Percentiles rank a stretch among this genome's conserved stretches.
Conservation (phyloP, 345 rosid species). For the Populus simonii region DNA sequence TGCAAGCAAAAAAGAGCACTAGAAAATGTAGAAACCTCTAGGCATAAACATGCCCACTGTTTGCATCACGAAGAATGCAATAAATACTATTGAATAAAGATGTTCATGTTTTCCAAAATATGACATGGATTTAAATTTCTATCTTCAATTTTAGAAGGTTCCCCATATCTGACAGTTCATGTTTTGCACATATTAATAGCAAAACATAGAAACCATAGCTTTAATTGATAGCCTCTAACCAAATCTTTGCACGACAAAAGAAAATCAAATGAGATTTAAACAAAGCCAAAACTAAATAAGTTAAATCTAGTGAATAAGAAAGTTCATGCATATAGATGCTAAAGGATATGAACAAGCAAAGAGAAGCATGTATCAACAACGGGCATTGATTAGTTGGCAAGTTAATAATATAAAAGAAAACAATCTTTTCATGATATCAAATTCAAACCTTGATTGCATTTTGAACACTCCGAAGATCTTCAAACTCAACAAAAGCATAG, state of each 20-base stretch:
- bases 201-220: not conserved
- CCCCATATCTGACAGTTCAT: not conserved
- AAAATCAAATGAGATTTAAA: no score
- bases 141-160: not conserved
- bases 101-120: not conserved
- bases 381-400: no score
- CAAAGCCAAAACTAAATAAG: not conserved
- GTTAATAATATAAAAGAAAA: not conserved
- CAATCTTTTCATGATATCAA: not conserved
- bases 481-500: slow-evolving; percentile 96
- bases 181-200: not conserved
- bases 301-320: not conserved
- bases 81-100: not conserved
- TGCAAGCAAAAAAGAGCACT: not conserved
- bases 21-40: not conserved
- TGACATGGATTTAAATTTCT: not conserved
- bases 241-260: not conserved
- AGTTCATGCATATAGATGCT: not conserved
- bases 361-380: not conserved
- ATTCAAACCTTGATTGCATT: slow-evolving; percentile 79
- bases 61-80: not conserved
- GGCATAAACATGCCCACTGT: not conserved
- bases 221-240: not conserved
- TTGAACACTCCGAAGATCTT: slow-evolving; percentile 77
- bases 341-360: not conserved